These are phyloP conservation scores for Physcia stellaris DNA, from an alignment of 495 filamentous ascomycete genomes.

Conservation along the genomic window DNA sequence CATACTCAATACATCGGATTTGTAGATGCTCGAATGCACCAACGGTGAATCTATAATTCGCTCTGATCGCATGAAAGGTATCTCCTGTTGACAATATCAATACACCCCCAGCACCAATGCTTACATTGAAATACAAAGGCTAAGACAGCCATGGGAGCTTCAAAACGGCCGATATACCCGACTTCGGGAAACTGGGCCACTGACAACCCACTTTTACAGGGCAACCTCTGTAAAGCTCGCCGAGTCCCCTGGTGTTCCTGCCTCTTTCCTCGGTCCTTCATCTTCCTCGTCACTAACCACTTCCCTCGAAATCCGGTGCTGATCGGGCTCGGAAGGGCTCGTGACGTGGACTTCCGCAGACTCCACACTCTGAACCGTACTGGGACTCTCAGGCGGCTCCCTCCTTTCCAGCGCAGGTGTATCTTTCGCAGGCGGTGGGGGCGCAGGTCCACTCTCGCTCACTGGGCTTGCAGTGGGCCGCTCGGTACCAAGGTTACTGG, in stretches of 20 bases:
- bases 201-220: too few species aligned
- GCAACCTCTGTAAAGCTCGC: neutral
- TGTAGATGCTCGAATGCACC: too few species aligned
- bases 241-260: neutral
- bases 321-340: neutral
- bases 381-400: neutral
- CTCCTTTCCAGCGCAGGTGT: too few species aligned
- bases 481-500: neutral
- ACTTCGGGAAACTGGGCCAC: too few species aligned
- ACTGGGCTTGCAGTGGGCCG: neutral
- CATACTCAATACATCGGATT: too few species aligned
- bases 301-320: neutral
- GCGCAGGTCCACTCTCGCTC: conserved; percentile 8
- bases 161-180: too few species aligned
- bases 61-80: too few species aligned
- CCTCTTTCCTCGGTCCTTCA: neutral
- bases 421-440: conserved; percentile 23
- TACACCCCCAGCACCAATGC: too few species aligned
- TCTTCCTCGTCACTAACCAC: neutral
- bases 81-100: too few species aligned
- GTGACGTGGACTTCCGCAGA: neutral
- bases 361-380: neutral
- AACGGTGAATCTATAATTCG: too few species aligned
- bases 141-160: too few species aligned
- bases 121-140: too few species aligned